Evolutionary conservation across 257 asterid species (phyloP), one percentile per base, ranked within the genome.

Genomic region (Solanum appendiculatum): DNA sequence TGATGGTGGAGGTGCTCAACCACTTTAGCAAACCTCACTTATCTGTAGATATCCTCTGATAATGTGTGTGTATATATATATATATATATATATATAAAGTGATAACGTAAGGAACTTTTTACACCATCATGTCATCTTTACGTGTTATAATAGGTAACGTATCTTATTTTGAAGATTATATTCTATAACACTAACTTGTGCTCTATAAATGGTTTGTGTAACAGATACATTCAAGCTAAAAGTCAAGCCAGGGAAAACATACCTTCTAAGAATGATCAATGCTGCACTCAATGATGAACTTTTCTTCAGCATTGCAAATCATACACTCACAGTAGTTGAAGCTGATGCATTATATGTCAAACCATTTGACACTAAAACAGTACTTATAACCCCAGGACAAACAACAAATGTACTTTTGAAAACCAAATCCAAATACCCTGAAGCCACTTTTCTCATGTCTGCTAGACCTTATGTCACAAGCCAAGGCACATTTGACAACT

Each of bases 371-470:
- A 92, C 91, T 46, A 70, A 82, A 39, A 90, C 90, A n/a, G 85
- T 92, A 60, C 89, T 91, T 88, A 5, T 92, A 42, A 87, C 92
- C 16, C 93, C 95, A 5, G 93, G 95, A 44, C 95, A 92, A 16
- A 92, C 93, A 58, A 90, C 91, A 2, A 90, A 91, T 60, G 93
- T 90, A 37, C 93, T 92, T 40, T 86, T 91, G 15, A 87, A 5
- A 85, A 91, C 90, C 90, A 91, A 66, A 87, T 85, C 40, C 12
- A 84, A 18, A 86, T 88, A 18, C 83, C 91, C 44, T 81, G 86
- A 82, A 73, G 91, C 83, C 64, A 87, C 89, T 37, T 87, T 64
- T 85, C 89, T 87, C 69, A 87, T 90, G 84, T 90, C 88, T 1
- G 92, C 91, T 23, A n/a, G 92, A 42, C 92, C 94, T 3, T 90